Evolutionary conservation across 192 early-diverging fungal genomes (phyloP), one percentile per base, ranked within the genome.

Genomic region (Rhizophagus sp.): DNA sequence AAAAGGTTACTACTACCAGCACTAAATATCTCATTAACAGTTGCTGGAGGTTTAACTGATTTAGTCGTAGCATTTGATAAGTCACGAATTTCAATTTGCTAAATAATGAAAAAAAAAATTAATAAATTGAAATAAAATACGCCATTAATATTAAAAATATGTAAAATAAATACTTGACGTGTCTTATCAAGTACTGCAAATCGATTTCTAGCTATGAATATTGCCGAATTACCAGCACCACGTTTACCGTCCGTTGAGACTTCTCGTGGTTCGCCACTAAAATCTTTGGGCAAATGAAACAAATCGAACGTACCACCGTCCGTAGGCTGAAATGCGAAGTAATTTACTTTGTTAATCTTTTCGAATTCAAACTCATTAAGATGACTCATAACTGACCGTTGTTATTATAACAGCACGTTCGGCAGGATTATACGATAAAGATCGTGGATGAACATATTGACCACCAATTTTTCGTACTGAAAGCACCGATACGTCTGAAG

Each of bases 151-250:
- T 47, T 64, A 41, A 44, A 39, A 25, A 33, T 1, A 34, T 41
- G 39, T 49, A 17, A 47, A 64, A 62, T 34, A 39, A 44, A 27
- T 79, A 79, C 83, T 81, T 94, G 93, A 69, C 85, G 89, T 12
- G 88, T 84, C 80, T 95, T 96, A 83, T 98, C 96, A 57, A 98
- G 86, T 7, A 98, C 97, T 19, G 97, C 98, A 89, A 97, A 98
- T 27, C 98, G 91, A 82, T 99, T 99, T 80, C 98, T 94, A 30
- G 96, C 96, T 72, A 97, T 95, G 88, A 96, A 99, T 68, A 98
- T 89, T 12, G 96, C 96, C 17, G 95, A 89, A 25, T 91, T 85
- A 0, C 96, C 97, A 2, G 86, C 74, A 11, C 96, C 98, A 74
- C 93, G 92, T 80, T 94, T 96, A 33, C 89, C 87, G 62, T 97